Base-by-base conservation (phyloP, 495 filamentous ascomycete genomes). In the Penicillium angulare region DNA sequence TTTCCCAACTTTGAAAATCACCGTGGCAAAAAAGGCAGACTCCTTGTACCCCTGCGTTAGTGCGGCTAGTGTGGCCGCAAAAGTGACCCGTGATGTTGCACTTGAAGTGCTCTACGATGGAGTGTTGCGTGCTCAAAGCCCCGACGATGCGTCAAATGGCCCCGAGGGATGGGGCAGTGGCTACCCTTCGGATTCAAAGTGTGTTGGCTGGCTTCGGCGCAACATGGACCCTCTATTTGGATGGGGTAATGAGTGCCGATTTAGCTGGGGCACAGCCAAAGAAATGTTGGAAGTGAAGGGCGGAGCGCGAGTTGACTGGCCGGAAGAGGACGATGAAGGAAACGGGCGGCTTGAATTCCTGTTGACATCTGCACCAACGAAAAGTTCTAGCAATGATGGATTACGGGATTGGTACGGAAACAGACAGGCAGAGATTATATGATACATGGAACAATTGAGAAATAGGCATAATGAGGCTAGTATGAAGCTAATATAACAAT, bases 1-100 rank as follows among this genome's bases (percentile, higher is more conserved):
- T 17, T 98, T 97, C 62, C 93, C 93, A 0, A 84, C 82, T 0
- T 65, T 84, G 10, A 77, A 78, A 33, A 86, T 98, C 56, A 96
- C 89, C 5, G 93, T 98, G 16, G 88, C 88, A 2, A 97, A 96
- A 73, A 97, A 97, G 79, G 93, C 95, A 3, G 93, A 98, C 60
- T 88, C 85, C 13, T 59, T 97, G 39, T 98, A 95, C 67, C 95
- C 93, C 4, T 91, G 87, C 66, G 93, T 98, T 16, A 90, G 86
- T 50, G 95, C 95, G 13, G 93, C 93, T 16, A 90, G 86, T 56
- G 91, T 98, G 5, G 92, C 87, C 57, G 93, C 93, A 20, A 98
- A 98, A 68, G 93, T 97, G 16, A 97, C 95, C 20, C 74, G 93
- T 52, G 93, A 98, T 70, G 86, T 86, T 1, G 89, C 89, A 38